Evolutionary conservation across 495 filamentous ascomycete genomes (phyloP).

Genomic region (Hypoxylon trugodes): DNA sequence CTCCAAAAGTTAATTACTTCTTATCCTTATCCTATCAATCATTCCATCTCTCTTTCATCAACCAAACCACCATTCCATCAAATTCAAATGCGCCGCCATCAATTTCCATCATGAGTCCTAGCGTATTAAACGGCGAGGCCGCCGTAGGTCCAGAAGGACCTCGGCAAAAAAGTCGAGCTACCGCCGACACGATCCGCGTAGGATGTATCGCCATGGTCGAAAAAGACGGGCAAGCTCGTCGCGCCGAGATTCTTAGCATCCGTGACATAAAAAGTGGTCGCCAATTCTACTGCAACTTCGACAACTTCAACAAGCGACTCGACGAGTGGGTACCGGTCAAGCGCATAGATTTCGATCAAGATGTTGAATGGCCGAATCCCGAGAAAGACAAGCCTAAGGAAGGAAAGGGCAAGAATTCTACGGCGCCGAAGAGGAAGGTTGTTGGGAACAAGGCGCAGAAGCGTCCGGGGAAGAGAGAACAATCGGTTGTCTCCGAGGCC

Average conservation of each 20-base stretch:
- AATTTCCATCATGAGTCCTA: slow-evolving; percentile 53
- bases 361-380: slow-evolving; percentile 65
- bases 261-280: slow-evolving; percentile 82
- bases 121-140: slow-evolving; percentile 50
- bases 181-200: slow-evolving; percentile 72
- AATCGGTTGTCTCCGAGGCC: slow-evolving; percentile 56
- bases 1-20: slow-evolving; percentile 25
- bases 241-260: slow-evolving; percentile 93
- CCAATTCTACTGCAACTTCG: slow-evolving; percentile 95
- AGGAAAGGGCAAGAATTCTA: slow-evolving; percentile 56
- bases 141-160: slow-evolving; percentile 59
- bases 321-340: slow-evolving; percentile 92
- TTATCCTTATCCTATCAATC: slow-evolving; percentile 2
- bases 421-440: slow-evolving; percentile 55
- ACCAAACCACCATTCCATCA: slow-evolving; percentile 37
- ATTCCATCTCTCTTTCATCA: neutral
- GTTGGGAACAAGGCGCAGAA: slow-evolving; percentile 64
- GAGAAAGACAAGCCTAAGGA: slow-evolving; percentile 67
- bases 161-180: slow-evolving; percentile 77
- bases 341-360: slow-evolving; percentile 78
- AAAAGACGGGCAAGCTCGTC: slow-evolving; percentile 81
- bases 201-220: slow-evolving; percentile 61
- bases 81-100: slow-evolving; percentile 10
- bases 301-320: slow-evolving; percentile 98
- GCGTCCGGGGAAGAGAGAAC: slow-evolving; percentile 58